These are phyloP conservation scores for Santalum album DNA, from an alignment of 164 flowering plant genomes.

Conservation along the genomic window DNA sequence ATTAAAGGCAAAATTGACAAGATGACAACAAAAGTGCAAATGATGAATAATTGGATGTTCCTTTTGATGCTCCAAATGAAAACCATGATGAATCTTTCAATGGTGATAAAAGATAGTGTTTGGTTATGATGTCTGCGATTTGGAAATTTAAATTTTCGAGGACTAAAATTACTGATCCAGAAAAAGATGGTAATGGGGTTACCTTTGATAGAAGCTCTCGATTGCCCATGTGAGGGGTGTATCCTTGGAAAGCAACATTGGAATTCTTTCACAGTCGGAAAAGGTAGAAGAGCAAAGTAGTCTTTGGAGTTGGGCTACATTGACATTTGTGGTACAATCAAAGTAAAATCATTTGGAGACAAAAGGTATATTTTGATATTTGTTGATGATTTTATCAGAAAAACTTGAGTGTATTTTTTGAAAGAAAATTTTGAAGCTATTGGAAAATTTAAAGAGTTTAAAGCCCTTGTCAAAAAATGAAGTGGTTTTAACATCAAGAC, in stretches of 20 bases:
- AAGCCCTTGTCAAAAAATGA: not conserved
- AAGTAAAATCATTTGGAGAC: too few relatives aligned
- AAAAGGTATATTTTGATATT: too few relatives aligned
- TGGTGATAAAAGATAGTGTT: not conserved
- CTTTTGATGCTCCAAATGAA: not conserved
- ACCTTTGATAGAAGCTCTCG: not conserved
- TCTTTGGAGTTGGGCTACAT: not conserved
- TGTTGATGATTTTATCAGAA: too few relatives aligned
- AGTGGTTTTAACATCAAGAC: not conserved
- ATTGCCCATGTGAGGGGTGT: not conserved
- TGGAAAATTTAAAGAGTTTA: not conserved
- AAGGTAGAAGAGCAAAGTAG: not conserved
- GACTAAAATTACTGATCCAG: not conserved
- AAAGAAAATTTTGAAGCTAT: not conserved
- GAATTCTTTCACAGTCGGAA: not conserved
- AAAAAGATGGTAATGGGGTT: not conserved
- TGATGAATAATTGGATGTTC: not conserved
- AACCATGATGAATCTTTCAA: too few relatives aligned
- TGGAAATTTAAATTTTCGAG: not conserved
- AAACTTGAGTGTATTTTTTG: not conserved
- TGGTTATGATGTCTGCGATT: not conserved
- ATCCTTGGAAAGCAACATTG: not conserved
- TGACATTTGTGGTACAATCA: not conserved
- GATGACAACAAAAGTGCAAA: not conserved
- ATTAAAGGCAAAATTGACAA: too few relatives aligned